Evolutionary conservation across 108 stramenopile genomes (phyloP).

Genomic region (Skeletonema marinoi): DNA sequence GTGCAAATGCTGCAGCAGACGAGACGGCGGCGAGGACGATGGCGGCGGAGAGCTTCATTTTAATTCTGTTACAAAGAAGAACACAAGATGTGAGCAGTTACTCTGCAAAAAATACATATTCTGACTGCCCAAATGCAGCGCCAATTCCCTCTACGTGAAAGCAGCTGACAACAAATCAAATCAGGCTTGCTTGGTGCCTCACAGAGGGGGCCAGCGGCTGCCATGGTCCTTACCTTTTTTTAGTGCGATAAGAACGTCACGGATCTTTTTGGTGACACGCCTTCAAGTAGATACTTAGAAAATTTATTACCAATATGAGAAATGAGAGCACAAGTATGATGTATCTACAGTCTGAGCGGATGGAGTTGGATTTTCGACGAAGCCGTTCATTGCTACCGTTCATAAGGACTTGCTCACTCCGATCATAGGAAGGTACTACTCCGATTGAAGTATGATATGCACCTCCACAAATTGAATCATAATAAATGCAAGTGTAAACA

Average conservation of each 20-base stretch:
- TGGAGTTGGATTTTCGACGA: no score
- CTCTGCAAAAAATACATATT: background rate
- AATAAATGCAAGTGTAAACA: background rate
- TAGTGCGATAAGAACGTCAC: background rate
- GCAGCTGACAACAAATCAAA: background rate
- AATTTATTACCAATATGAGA: background rate
- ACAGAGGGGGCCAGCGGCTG: background rate
- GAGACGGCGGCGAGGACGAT: slow-evolving; percentile 33
- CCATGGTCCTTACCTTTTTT: background rate
- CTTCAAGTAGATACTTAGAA: background rate
- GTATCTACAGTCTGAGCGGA: no score
- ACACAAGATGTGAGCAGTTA: slow-evolving; percentile 3
- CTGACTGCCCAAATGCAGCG: background rate
- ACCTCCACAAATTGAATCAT: background rate
- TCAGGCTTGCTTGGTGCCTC: background rate
- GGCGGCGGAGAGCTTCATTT: slow-evolving; percentile 49
- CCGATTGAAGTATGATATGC: background rate
- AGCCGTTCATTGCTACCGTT: background rate
- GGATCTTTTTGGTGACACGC: background rate
- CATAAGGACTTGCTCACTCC: background rate
- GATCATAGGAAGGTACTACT: background rate
- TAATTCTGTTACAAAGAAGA: background rate
- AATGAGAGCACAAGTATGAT: no score
- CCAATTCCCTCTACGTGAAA: background rate
- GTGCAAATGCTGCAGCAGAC: slow-evolving; percentile 45